Evolutionary conservation across 73 alveolate genomes (phyloP), one percentile per base, ranked within the genome.

Genomic region (Blepharisma japonicum): DNA sequence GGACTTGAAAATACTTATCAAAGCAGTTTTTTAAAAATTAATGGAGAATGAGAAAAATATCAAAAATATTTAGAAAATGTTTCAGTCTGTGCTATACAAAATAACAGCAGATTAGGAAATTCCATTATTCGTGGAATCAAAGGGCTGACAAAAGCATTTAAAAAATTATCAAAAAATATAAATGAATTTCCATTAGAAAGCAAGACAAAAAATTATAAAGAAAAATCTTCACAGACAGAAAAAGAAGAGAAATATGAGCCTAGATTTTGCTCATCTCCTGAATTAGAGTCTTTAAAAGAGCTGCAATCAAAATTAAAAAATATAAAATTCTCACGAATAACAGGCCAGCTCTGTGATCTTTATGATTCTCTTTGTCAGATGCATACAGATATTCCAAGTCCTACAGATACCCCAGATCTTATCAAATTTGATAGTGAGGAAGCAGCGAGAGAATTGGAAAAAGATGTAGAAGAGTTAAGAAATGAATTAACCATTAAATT

Each of bases 311-410:
- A 14, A 18, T 5, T 61, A 5, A 61, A 61, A 61, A 61, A 61
- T 14, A n/a, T 61, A 18, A 61, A 5, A 25, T 14, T 61, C 5
- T 61, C 74, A 1, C 0, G 74, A 2, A 20, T 61, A 18, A 25
- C 74, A 14, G 74, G 74, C 49, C 74, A 61, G 48, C 46, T 61
- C 2, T 20, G 11, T 61, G 74, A 61, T 14, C 23, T 61, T 8
- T 61, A 61, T 25, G 74, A 61, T 18, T 61, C 74, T 61, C 47
- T 61, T 9, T 20, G 49, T 4, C 38, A 25, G 2, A 61, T 61
- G 74, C 47, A 61, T 18, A 61, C 74, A 14, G 74, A 61, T 61
- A 61, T 61, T 18, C 74, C 74, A 1, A 39, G 23, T 8, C 50
- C 74, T 25, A 61, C 74, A 14, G 14, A 8, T 14, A 61, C 18